phyloP scores from a whole-genome alignment of 1,284 basidiomycete genomes.

The Pseudozyma pruni region DNA sequence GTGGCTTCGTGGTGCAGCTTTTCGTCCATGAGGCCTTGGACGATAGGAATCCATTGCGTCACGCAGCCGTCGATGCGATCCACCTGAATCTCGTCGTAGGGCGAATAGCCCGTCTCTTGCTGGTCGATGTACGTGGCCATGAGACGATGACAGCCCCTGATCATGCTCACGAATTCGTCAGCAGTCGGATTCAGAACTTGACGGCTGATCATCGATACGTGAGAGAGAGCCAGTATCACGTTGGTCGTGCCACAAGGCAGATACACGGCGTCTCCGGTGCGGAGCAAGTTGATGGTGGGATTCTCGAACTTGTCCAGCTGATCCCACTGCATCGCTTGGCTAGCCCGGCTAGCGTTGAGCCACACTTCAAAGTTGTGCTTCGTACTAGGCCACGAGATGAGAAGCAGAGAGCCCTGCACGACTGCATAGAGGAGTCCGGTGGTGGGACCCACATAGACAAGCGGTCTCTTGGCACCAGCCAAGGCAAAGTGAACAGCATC shows the following conservation, averaged over 20 bases:
- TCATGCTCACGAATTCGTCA: slow-evolving; percentile 8
- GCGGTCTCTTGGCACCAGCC: slow-evolving; percentile 17
- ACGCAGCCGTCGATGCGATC: slow-evolving; percentile 10
- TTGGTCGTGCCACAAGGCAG: slow-evolving; percentile 20
- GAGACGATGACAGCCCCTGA: slow-evolving; percentile 10
- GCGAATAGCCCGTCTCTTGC: slow-evolving; percentile 18
- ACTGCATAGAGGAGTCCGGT: slow-evolving; percentile 24
- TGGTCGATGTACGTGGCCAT: slow-evolving; percentile 24
- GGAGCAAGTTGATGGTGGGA: slow-evolving; percentile 23
- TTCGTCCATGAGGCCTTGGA: too few relatives aligned
- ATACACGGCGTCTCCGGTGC: slow-evolving; percentile 28
- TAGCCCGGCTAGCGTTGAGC: slow-evolving; percentile 6
- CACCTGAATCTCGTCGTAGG: slow-evolving; percentile 26
- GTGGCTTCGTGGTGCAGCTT: neutral
- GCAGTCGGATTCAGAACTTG: slow-evolving; percentile 18
- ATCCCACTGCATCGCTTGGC: neutral
- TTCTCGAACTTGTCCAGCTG: slow-evolving; percentile 21
- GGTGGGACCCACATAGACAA: slow-evolving; percentile 12
- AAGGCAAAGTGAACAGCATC: slow-evolving; percentile 22
- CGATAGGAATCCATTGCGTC: slow-evolving; percentile 6
- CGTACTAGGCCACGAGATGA: slow-evolving; percentile 30
- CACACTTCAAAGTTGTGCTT: slow-evolving; percentile 20
- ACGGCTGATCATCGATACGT: slow-evolving; percentile 31
- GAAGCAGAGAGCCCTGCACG: slow-evolving; percentile 25
- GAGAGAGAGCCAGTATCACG: slow-evolving; percentile 21